Evolutionary conservation across 1,284 basidiomycete species (phyloP), one percentile per base, ranked within the genome.

Genomic region (Trichosporon sp.): DNA sequence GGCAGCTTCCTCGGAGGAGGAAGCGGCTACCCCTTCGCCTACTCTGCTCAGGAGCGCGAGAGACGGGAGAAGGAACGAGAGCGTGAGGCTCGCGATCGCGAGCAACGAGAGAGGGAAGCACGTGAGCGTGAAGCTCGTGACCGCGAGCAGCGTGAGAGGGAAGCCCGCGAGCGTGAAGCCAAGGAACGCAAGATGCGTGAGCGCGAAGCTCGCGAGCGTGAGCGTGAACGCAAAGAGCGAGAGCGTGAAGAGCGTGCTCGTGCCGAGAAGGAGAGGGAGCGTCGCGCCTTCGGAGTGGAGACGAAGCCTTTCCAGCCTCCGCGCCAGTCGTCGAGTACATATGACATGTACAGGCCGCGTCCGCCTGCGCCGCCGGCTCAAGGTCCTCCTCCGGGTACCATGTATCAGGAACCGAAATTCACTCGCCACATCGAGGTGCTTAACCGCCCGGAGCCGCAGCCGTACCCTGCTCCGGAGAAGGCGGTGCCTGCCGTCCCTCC

Each of bases 341-440:
- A 66, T 46, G 67, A 69, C 61, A 36, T 66, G 21, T 66, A 69
- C 58, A 65, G 65, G 6, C 54, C 68, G 7, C 58, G 59, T 10
- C 36, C 60, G 10, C 36, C 23, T 25, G 37, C 40, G 29, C 27
- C 58, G 19, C 11, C 40, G 11, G 25, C 60, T 0, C 56, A 21
- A 21, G 56, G n/a, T n/a, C n/a, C 25, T 36, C 49, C 59, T 2
- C 7, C 58, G 11, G 37, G 56, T 16, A 52, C 63, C 23, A 21
- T 54, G 6, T 56, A 62, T n/a, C 21, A 67, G 19, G 67, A 71
- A 52, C 57, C 69, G 14, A 69, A 69, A 57, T 67, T 67, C 62
- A 65, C 68, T 0, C 63, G 69, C 4, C 72, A 73, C 61, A 75
- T 75, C 29, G 74, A 75, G 59, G 74, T 74, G 3, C 65, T 75